A percentile compares a stretch with the other conserved stretches of the same genome.
phyloP scores from a whole-genome alignment of 257 asterid genomes.

The Solanum corneliomulleri region DNA sequence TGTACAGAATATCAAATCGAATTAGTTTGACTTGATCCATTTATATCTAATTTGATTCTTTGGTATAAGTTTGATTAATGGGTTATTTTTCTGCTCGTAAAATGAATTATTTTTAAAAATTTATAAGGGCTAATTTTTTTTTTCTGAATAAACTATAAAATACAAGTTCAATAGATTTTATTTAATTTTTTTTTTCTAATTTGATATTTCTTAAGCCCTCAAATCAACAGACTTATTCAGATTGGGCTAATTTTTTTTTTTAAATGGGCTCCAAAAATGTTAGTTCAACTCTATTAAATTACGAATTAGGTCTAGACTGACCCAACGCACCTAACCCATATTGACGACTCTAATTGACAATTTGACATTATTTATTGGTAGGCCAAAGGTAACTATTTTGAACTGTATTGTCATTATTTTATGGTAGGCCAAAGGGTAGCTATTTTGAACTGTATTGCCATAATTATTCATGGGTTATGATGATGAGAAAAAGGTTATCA shows the following conservation, averaged over 20 bases:
- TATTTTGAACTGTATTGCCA: too few relatives aligned
- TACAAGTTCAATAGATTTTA: neutral
- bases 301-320: too few relatives aligned
- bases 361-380: too few relatives aligned
- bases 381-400: neutral
- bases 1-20: too few relatives aligned
- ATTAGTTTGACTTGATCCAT: neutral
- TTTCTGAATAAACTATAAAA: neutral
- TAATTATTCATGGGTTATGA: too few relatives aligned
- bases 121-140: neutral
- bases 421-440: neutral
- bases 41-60: neutral
- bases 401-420: neutral
- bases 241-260: accelerated
- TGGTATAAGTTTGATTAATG: neutral
- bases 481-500: accelerated
- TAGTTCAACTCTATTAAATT: too few relatives aligned
- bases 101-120: neutral
- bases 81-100: neutral
- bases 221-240: too few relatives aligned
- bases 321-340: too few relatives aligned
- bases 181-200: too few relatives aligned
- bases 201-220: too few relatives aligned
- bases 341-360: too few relatives aligned
- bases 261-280: too few relatives aligned